Evolutionary conservation across 1,284 basidiomycete species (phyloP).

Genomic region (Takashimella koratensis): DNA sequence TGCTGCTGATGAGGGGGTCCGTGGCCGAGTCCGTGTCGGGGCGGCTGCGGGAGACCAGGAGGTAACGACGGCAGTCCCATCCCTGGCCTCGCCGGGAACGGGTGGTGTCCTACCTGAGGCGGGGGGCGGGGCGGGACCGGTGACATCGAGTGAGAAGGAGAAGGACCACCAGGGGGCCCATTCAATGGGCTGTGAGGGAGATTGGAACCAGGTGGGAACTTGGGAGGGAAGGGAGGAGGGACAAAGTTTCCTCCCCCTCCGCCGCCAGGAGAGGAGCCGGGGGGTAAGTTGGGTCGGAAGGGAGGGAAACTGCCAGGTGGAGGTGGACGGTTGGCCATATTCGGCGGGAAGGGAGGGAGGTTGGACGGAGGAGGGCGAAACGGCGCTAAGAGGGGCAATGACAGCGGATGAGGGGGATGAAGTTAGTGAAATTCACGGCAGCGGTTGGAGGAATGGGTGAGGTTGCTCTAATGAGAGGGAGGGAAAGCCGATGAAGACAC

Average conservation of each 20-base stretch:
- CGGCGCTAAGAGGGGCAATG: neutral
- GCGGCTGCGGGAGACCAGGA: conserved; percentile 22
- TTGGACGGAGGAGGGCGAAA: conserved; percentile 9
- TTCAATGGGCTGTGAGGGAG: neutral
- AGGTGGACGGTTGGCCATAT: conserved; percentile 1
- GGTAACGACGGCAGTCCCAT: conserved; percentile 22
- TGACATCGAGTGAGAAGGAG: neutral
- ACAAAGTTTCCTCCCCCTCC: neutral
- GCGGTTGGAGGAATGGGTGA: neutral
- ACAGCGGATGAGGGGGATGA: neutral
- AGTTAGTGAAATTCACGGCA: neutral
- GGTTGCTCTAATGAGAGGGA: too few species aligned
- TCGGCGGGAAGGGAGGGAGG: conserved; percentile 20
- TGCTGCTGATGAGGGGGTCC: conserved; percentile 10
- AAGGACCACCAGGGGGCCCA: neutral
- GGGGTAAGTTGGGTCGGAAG: conserved; percentile 33
- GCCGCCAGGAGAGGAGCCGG: conserved; percentile 9
- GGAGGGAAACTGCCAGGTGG: conserved; percentile 22
- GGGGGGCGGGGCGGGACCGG: conserved; percentile 1
- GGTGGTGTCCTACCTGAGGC: neutral
- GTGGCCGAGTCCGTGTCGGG: too few species aligned
- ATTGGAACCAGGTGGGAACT: conserved; percentile 4
- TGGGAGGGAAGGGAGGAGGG: conserved; percentile 18
- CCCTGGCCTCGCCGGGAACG: conserved; percentile 19
- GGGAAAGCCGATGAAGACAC: too few species aligned